phyloP scores from a whole-genome alignment of 1,139 yeast species.

The Yamadazyma dendronema region DNA sequence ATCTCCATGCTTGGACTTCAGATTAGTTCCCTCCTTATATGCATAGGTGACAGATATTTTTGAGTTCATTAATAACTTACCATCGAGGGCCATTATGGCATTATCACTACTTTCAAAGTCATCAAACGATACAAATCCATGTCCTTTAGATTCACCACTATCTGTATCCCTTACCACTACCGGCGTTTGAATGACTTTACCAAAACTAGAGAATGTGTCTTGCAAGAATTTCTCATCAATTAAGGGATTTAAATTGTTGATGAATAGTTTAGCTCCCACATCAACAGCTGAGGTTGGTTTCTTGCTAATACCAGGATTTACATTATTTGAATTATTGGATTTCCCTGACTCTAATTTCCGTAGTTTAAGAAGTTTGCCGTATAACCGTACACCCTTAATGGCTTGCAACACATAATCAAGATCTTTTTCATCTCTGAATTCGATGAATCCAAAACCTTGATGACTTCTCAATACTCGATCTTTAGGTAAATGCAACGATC shows the following conservation, averaged over 20 bases:
- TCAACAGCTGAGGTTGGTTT: conserved; percentile 27
- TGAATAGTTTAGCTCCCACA: conserved; percentile 74
- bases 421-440: conserved; percentile 59
- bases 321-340: not conserved
- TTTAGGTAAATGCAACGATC: conserved; percentile 69
- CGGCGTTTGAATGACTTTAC: conserved; percentile 55
- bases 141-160: conserved; percentile 54
- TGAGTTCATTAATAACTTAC: conserved; percentile 66
- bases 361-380: conserved; percentile 62
- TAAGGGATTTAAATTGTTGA: conserved; percentile 69
- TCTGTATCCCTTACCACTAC: conserved; percentile 49
- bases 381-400: conserved; percentile 62
- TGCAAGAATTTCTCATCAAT: conserved; percentile 60
- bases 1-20: conserved; percentile 68
- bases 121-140: conserved; percentile 60
- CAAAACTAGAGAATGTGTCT: conserved; percentile 70
- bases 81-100: conserved; percentile 71
- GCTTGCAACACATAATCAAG: conserved; percentile 69
- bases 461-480: conserved; percentile 70
- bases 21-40: conserved; percentile 52
- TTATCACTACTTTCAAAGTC: conserved; percentile 69
- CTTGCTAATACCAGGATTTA: conserved; percentile 6
- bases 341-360: conserved; percentile 11
- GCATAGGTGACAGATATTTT: conserved; percentile 68
- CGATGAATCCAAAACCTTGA: conserved; percentile 90